A percentile compares a stretch with the other conserved stretches of the same genome.
Evolutionary conservation across 306 rosid species (phyloP).

Genomic region (Dryas drummondii): DNA sequence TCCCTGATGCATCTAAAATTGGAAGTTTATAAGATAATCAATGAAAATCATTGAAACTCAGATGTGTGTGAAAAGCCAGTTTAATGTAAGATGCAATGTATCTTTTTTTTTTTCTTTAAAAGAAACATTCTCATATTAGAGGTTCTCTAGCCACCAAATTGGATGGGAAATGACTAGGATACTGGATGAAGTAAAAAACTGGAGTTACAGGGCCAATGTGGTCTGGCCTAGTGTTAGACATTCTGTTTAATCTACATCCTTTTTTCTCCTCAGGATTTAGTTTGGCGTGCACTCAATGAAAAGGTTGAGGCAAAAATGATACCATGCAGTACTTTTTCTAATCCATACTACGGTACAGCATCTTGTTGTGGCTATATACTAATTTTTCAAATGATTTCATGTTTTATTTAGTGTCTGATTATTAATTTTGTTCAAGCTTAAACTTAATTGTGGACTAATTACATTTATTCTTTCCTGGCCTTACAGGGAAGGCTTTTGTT

Average conservation of each 20-base stretch:
- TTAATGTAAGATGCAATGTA: not conserved
- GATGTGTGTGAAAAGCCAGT: too few species aligned
- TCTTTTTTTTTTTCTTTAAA: not conserved
- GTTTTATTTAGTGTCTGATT: not conserved
- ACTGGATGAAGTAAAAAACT: not conserved
- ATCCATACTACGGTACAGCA: slow-evolving; percentile 40
- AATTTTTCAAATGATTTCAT: not conserved
- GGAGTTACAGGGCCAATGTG: slow-evolving; percentile 9
- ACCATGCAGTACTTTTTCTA: slow-evolving; percentile 29
- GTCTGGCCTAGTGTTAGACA: slow-evolving; percentile 1
- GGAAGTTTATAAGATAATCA: not conserved
- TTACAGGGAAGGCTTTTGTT: slow-evolving; percentile 62
- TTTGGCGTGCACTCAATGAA: slow-evolving; percentile 45
- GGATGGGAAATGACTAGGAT: not conserved
- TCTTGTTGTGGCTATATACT: not conserved
- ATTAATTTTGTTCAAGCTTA: not conserved
- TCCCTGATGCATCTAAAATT: not conserved
- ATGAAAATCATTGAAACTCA: not conserved
- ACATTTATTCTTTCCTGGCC: slow-evolving; percentile 19
- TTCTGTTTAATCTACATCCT: slow-evolving; percentile 9
- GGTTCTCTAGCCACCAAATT: not conserved
- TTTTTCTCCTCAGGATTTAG: slow-evolving; percentile 43
- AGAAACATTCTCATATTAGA: not conserved
- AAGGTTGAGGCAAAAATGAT: slow-evolving; percentile 53
- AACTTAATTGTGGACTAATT: not conserved